Evolutionary conservation across 1,139 yeast genomes (phyloP).

Genomic region (Saccharomyces hybrid): DNA sequence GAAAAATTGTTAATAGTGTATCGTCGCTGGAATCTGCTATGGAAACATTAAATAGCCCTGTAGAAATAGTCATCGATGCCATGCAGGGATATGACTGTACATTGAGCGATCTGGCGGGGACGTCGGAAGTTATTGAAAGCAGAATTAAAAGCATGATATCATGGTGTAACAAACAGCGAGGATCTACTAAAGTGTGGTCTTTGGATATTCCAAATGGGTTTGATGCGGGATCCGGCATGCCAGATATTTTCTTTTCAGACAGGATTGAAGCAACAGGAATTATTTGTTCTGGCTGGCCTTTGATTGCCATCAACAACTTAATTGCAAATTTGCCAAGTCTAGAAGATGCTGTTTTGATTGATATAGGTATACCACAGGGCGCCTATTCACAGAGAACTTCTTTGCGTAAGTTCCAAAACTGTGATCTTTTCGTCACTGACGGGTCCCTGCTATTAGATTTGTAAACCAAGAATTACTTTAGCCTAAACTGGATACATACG

Average conservation of each 20-base stretch:
- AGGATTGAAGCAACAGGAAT: conserved; percentile 36
- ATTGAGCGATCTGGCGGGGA: conserved; percentile 36
- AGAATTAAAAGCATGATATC: conserved; percentile 36
- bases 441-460: conserved; percentile 15
- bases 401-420: conserved; percentile 27
- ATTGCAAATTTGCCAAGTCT: conserved; percentile 31
- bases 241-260: conserved; percentile 20
- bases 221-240: conserved; percentile 75
- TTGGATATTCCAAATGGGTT: conserved; percentile 79
- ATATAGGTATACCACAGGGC: conserved; percentile 57
- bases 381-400: conserved; percentile 27
- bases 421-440: conserved; percentile 26
- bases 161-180: conserved; percentile 61
- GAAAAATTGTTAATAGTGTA: conserved; percentile 39
- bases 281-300: conserved; percentile 68
- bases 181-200: conserved; percentile 50
- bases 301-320: conserved; percentile 52
- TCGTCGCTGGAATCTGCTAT: conserved; percentile 34
- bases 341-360: conserved; percentile 45
- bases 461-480: neutral
- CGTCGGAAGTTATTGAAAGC: conserved; percentile 12
- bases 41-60: conserved; percentile 56
- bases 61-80: conserved; percentile 73
- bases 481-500: neutral
- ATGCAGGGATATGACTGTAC: conserved; percentile 77